These are phyloP conservation scores for Aspergillus nidulans DNA, from an alignment of 495 filamentous ascomycete species.

Conservation along the genomic window DNA sequence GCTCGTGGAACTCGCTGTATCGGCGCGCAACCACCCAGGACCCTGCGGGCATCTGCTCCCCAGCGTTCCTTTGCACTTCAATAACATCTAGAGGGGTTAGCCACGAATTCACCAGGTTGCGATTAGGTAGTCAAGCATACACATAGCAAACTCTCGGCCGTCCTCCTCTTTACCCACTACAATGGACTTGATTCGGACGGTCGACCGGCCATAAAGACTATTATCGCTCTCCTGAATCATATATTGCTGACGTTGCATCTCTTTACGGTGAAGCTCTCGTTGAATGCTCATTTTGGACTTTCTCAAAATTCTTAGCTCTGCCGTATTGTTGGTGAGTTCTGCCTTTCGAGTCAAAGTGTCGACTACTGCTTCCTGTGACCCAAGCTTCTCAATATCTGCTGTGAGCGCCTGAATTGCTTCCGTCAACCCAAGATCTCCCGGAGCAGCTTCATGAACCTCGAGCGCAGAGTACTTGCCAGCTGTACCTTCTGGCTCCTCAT, in stretches of 20 bases:
- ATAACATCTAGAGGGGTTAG: constrained; percentile 58
- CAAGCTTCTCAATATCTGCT: constrained; percentile 83
- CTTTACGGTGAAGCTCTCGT: constrained; percentile 87
- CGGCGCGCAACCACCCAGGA: constrained; percentile 75
- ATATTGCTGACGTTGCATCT: constrained; percentile 94
- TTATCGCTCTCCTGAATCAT: constrained; percentile 98
- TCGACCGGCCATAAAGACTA: constrained; percentile 88
- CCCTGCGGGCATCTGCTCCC: constrained; percentile 82
- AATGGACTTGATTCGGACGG: constrained; percentile 82
- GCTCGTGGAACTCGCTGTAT: constrained; percentile 95
- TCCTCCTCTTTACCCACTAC: constrained; percentile 89
- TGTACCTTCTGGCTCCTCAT: constrained; percentile 61
- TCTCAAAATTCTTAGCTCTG: constrained; percentile 84
- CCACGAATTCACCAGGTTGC: background rate
- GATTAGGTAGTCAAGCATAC: constrained; percentile 33
- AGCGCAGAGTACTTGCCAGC: constrained; percentile 64
- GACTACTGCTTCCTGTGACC: constrained; percentile 82
- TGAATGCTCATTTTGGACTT: constrained; percentile 93
- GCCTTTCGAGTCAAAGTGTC: constrained; percentile 91
- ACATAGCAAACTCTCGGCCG: constrained; percentile 88
- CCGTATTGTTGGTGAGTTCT: constrained; percentile 92
- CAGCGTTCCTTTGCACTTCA: constrained; percentile 83
- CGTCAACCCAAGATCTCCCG: constrained; percentile 87
- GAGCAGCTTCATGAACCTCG: constrained; percentile 89
- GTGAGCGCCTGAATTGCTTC: constrained; percentile 86